phyloP scores from a whole-genome alignment of 2,329 filamentous ascomycete species.

The Dactylella cylindrospora region DNA sequence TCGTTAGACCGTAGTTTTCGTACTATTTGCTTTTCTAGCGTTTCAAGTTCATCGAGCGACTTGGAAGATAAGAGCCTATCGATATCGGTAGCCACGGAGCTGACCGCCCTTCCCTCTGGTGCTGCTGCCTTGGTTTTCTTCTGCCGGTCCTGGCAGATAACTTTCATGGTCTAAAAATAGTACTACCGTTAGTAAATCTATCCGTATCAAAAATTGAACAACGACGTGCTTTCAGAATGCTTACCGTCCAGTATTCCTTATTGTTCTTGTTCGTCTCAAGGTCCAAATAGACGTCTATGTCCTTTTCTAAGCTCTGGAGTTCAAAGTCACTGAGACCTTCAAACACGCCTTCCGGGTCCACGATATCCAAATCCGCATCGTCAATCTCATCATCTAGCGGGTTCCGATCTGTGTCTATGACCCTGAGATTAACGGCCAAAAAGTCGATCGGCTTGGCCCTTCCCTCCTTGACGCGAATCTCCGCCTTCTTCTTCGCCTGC shows the following conservation, averaged over 20 bases:
- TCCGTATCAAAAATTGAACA: not conserved
- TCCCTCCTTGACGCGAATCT: conserved; percentile 87
- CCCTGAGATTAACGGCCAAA: conserved; percentile 84
- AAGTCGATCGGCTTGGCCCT: conserved; percentile 91
- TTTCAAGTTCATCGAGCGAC: conserved; percentile 79
- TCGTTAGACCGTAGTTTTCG: conserved; percentile 84
- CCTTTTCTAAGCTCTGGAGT: conserved; percentile 74
- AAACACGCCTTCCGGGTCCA: conserved; percentile 78
- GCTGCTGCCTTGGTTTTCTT: conserved; percentile 62
- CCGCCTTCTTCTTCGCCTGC: conserved; percentile 97
- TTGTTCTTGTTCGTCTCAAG: conserved; percentile 78
- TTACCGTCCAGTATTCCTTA: conserved; percentile 79
- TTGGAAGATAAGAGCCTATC: conserved; percentile 85
- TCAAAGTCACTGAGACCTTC: conserved; percentile 68
- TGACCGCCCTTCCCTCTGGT: conserved; percentile 72
- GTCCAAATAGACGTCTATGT: conserved; percentile 76
- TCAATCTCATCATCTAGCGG: conserved; percentile 77
- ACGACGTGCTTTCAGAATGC: conserved; percentile 40
- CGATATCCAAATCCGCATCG: conserved; percentile 74
- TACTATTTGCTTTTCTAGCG: conserved; percentile 81
- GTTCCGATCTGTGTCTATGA: conserved; percentile 81
- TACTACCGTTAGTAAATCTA: conserved; percentile 10
- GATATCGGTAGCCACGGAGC: conserved; percentile 81
- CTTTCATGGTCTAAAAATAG: conserved; percentile 67
- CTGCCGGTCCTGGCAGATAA: conserved; percentile 75